phyloP scores from a whole-genome alignment of 495 filamentous ascomycete genomes.

The Darksidea phi region DNA sequence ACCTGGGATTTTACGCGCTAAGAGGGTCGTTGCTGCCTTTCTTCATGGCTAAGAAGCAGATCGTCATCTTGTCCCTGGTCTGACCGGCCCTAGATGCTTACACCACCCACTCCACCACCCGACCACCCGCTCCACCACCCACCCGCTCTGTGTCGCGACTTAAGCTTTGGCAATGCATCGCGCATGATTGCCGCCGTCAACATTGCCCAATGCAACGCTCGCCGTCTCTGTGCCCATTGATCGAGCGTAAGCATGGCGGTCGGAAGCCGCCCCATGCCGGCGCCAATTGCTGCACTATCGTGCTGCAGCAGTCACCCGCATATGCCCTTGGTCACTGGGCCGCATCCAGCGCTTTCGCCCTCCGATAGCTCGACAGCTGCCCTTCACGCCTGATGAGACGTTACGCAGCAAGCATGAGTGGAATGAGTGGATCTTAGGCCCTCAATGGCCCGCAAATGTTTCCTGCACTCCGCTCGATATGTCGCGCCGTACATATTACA shows the following conservation, averaged over 20 bases:
- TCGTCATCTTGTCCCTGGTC: background rate
- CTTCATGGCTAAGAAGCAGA: no score
- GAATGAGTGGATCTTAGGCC: no score
- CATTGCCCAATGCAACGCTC: background rate
- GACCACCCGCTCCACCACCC: background rate
- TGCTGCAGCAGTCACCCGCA: slow-evolving; percentile 38
- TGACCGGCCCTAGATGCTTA: no score
- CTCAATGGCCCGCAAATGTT: slow-evolving; percentile 20
- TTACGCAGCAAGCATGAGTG: slow-evolving; percentile 34
- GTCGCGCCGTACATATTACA: slow-evolving; percentile 29
- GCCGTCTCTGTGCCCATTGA: no score
- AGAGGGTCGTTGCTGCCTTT: no score
- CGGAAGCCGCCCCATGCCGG: slow-evolving; percentile 3
- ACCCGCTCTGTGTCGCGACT: slow-evolving; percentile 16
- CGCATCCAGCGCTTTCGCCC: slow-evolving; percentile 16
- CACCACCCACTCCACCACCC: background rate
- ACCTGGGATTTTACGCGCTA: no score
- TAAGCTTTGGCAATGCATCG: background rate
- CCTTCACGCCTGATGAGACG: slow-evolving; percentile 13
- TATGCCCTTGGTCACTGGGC: slow-evolving; percentile 31
- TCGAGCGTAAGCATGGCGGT: slow-evolving; percentile 2
- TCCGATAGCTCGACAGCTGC: slow-evolving; percentile 2
- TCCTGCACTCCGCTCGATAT: slow-evolving; percentile 21
- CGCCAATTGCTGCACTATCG: slow-evolving; percentile 29
- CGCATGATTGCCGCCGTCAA: background rate